These are phyloP conservation scores for Nemania abortiva DNA, from an alignment of 2,329 filamentous ascomycete species.

Conservation along the genomic window DNA sequence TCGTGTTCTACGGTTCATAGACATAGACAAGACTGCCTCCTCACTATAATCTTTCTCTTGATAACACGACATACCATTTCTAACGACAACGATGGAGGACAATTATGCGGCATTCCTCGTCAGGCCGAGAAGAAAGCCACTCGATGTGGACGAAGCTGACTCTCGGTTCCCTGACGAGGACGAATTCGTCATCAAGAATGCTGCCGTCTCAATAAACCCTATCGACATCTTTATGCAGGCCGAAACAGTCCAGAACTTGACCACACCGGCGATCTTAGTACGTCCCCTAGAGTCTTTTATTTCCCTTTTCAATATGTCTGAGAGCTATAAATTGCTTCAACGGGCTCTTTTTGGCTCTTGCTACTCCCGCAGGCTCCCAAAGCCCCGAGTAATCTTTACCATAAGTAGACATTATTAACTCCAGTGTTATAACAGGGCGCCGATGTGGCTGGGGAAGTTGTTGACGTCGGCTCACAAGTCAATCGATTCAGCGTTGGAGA, in stretches of 20 bases:
- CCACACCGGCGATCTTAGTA: conserved; percentile 52
- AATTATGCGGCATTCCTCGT: conserved; percentile 33
- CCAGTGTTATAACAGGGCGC: too few relatives aligned
- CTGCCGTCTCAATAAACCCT: conserved; percentile 53
- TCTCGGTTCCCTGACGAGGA: conserved; percentile 36
- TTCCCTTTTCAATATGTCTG: too few relatives aligned
- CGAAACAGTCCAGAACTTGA: conserved; percentile 49
- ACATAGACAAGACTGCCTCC: neutral
- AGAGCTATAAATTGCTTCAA: too few relatives aligned
- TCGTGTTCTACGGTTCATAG: neutral
- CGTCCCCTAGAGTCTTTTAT: too few relatives aligned
- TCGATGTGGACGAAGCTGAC: conserved; percentile 31
- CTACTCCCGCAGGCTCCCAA: too few relatives aligned
- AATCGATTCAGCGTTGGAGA: conserved; percentile 51
- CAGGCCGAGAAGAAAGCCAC: conserved; percentile 25
- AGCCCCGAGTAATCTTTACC: too few relatives aligned
- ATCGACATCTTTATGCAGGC: conserved; percentile 50
- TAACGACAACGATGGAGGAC: conserved; percentile 23
- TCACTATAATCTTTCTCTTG: neutral
- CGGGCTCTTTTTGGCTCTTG: too few relatives aligned
- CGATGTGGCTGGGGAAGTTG: conserved; percentile 53
- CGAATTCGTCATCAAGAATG: conserved; percentile 49
- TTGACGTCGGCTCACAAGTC: conserved; percentile 48
- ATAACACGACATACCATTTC: neutral
- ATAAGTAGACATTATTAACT: too few relatives aligned